Base-by-base conservation (phyloP, 148 eudicot species). In the Silene conica region DNA sequence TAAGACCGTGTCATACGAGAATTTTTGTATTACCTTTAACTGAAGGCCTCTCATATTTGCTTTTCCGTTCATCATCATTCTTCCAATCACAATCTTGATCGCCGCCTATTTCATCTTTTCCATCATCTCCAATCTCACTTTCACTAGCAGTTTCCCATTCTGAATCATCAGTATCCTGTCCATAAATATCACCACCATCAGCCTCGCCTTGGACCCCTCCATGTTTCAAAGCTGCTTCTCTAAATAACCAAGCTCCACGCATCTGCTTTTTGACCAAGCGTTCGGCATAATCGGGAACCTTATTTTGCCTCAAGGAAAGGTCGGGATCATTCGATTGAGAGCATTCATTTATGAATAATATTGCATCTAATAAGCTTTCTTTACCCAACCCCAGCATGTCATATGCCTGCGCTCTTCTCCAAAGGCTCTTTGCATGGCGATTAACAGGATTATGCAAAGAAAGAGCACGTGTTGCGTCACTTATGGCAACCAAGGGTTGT, bases 131-230 rank as follows among this genome's bases (percentile, higher is more conserved):
- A 7, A 83, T 80, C 77, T 94, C 98, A 82, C 97, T 95, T 81
- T 95, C 98, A 80, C 98, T 95, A 4, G 96, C 98, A 6, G 98
- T 95, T 50, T 95, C 97, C 98, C 98, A 95, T 78, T 95, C 98
- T 41, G 98, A 95, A 80, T 88, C 98, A 85, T 95, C 98, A 72
- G 82, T 87, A 41, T 87, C 97, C 63, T 87, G 91, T 43, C 88
- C 96, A 85, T 85, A 87, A 38, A 72, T 73, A 59, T 87, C 92
- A 45, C 90, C 91, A 65, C 74, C 86, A 48, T 86, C 93, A 77
- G 87, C 98, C 73, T 94, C 97, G 45, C 92, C 85, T 60, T 87
- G 91, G 38, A 94, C 90, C 4, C 89, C 96, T n/a, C 98, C 98
- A 74, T 90, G 97, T 80, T 95, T 95, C 77, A 87, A 63, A 71